phyloP scores from a whole-genome alignment of 2,329 filamentous ascomycete genomes.

The Chlorencoelia australis region DNA sequence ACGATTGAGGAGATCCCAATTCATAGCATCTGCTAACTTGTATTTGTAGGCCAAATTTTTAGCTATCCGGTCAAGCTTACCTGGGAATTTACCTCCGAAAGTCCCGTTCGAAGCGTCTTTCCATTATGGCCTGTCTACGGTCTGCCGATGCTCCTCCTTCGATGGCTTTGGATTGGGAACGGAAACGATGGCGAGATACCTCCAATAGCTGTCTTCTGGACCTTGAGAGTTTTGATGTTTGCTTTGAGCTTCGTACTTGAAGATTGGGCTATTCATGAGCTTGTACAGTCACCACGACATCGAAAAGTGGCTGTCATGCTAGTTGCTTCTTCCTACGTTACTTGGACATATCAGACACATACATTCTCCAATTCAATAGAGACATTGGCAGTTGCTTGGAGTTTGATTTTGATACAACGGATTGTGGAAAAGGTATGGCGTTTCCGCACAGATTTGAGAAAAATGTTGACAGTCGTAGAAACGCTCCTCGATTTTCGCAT shows the following conservation, averaged over 20 bases:
- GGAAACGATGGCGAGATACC: constrained; percentile 67
- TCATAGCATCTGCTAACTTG: constrained; percentile 9
- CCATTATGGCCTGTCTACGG: constrained; percentile 95
- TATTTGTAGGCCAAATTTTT: constrained; percentile 69
- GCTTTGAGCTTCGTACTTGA: constrained; percentile 89
- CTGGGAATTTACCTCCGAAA: constrained; percentile 88
- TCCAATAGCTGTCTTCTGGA: constrained; percentile 84
- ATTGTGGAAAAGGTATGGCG: constrained; percentile 46
- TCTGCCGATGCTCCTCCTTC: constrained; percentile 81
- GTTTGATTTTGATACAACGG: constrained; percentile 79
- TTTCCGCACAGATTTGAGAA: not conserved
- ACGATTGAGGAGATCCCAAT: not conserved
- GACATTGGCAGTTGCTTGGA: constrained; percentile 88
- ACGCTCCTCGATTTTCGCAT: constrained; percentile 65
- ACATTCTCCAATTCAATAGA: constrained; percentile 98
- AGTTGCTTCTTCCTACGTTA: constrained; percentile 93
- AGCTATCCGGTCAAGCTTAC: constrained; percentile 81
- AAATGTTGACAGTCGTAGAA: constrained; percentile 38
- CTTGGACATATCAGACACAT: constrained; percentile 97
- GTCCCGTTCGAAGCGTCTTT: constrained; percentile 91
- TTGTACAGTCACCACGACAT: constrained; percentile 64
- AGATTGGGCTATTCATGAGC: constrained; percentile 93
- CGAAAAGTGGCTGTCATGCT: constrained; percentile 69
- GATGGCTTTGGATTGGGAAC: constrained; percentile 85
- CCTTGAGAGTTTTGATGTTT: constrained; percentile 84